phyloP scores from a whole-genome alignment of 805 yeast genomes.

The Teunomyces cretensis region DNA sequence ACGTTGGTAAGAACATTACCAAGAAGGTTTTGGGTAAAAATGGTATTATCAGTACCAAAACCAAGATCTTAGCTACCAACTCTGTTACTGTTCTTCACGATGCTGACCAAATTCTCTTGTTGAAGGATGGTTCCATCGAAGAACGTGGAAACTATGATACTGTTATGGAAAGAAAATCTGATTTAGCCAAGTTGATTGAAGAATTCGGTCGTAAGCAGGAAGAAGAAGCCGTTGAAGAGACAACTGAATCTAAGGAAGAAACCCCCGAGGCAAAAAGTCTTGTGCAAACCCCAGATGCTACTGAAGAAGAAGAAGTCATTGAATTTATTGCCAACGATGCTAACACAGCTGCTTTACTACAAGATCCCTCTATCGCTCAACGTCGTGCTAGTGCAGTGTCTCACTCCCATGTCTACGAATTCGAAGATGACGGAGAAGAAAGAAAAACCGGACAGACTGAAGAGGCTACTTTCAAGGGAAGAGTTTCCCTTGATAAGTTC shows the following conservation, averaged over 20 bases:
- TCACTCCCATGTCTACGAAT: constrained; percentile 21
- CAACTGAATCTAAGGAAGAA: constrained; percentile 2
- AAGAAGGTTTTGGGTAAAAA: constrained; percentile 28
- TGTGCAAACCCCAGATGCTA: background rate
- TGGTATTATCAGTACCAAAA: constrained; percentile 34
- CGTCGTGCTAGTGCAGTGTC: constrained; percentile 25
- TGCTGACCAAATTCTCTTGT: constrained; percentile 33
- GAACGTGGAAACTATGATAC: constrained; percentile 27
- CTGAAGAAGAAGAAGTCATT: constrained; percentile 4
- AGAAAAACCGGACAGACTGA: constrained; percentile 14
- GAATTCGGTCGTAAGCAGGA: constrained; percentile 18
- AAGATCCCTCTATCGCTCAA: background rate
- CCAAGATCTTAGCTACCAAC: constrained; percentile 40
- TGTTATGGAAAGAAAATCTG: constrained; percentile 18
- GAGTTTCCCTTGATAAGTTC: constrained; percentile 55
- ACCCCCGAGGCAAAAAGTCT: background rate
- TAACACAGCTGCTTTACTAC: constrained; percentile 1
- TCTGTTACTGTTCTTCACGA: constrained; percentile 35
- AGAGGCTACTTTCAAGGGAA: constrained; percentile 55
- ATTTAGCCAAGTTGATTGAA: constrained; percentile 20
- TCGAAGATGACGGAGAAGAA: constrained; percentile 15
- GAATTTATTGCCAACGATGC: constrained; percentile 7
- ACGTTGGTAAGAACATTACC: constrained; percentile 38
- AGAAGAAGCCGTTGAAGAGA: constrained; percentile 6
- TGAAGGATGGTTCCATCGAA: constrained; percentile 27